phyloP scores from a whole-genome alignment of 2,329 filamentous ascomycete species.

The Talaromyces verruculosus region DNA sequence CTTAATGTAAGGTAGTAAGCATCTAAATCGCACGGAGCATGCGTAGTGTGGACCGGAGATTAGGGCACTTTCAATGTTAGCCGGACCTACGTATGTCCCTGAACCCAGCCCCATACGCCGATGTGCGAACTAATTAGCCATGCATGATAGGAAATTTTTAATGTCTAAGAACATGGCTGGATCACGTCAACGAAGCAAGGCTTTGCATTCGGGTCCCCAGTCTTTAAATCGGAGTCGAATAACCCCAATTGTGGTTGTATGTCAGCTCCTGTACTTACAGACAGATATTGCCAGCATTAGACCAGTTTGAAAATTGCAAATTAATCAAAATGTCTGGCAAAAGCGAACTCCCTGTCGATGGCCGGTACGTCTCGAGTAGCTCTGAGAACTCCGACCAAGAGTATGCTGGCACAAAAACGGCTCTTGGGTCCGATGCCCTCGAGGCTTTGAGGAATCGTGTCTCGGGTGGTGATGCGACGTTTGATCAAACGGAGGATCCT shows the following conservation, averaged over 20 bases:
- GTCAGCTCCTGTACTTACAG: not conserved
- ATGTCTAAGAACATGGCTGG: conserved; percentile 8
- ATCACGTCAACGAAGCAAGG: conserved; percentile 10
- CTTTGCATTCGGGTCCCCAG: not conserved
- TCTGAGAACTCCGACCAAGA: conserved; percentile 9
- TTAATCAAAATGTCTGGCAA: conserved; percentile 10
- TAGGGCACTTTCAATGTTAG: not conserved
- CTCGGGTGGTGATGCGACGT: conserved; percentile 30
- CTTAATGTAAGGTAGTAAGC: not conserved
- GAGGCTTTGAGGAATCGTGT: conserved; percentile 16
- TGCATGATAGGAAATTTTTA: not conserved
- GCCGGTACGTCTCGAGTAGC: not conserved
- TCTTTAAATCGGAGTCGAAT: not conserved
- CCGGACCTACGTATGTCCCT: not conserved
- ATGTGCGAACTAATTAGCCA: not conserved
- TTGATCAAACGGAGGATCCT: conserved; percentile 38
- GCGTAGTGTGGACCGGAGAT: not conserved
- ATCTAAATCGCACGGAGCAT: not conserved
- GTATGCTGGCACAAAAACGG: conserved; percentile 19
- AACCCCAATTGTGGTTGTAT: not conserved
- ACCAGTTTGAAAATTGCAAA: not conserved
- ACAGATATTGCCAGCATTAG: not conserved
- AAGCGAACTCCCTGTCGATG: not conserved
- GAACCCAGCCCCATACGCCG: not conserved
- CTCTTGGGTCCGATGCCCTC: not conserved